Percentiles rank a stretch among this genome's conserved stretches.
phyloP scores from a whole-genome alignment of 2,329 filamentous ascomycete species.

The Botryosphaeria dothidea region DNA sequence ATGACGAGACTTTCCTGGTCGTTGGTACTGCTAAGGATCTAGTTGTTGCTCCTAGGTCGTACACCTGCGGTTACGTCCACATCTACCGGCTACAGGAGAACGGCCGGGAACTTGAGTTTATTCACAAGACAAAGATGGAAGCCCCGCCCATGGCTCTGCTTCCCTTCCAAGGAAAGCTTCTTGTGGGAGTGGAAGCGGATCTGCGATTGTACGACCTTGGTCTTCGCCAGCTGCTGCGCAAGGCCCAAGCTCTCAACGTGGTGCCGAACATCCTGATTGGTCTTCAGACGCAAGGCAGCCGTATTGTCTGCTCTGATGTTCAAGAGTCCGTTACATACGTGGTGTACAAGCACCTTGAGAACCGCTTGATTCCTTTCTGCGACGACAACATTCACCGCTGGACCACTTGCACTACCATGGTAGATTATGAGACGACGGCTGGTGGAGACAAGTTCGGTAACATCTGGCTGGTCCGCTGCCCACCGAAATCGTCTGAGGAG shows the following conservation, averaged over 20 bases:
- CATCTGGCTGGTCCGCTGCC: conserved; percentile 86
- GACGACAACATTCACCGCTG: conserved; percentile 89
- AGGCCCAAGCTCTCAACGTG: conserved; percentile 74
- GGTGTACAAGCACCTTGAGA: conserved; percentile 89
- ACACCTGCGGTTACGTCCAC: conserved; percentile 79
- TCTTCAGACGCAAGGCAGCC: conserved; percentile 84
- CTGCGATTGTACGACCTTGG: conserved; percentile 91
- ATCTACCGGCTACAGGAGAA: conserved; percentile 88
- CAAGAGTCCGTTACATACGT: conserved; percentile 90
- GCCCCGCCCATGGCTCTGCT: conserved; percentile 86
- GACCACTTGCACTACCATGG: conserved; percentile 89
- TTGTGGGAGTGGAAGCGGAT: conserved; percentile 81
- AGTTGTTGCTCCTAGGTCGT: conserved; percentile 73
- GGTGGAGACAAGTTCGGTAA: conserved; percentile 99
- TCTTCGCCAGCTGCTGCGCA: conserved; percentile 87
- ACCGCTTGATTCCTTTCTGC: conserved; percentile 87
- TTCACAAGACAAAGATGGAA: conserved; percentile 93
- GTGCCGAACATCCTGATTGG: conserved; percentile 82
- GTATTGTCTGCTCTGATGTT: conserved; percentile 89
- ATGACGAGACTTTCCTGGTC: conserved; percentile 86
- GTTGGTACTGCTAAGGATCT: conserved; percentile 94
- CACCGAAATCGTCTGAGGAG: conserved; percentile 80
- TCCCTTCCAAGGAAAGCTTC: conserved; percentile 86
- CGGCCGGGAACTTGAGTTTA: conserved; percentile 87
- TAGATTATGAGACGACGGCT: conserved; percentile 94